Evolutionary conservation across 805 yeast genomes (phyloP).

Genomic region (Monosporozyma solicola): DNA sequence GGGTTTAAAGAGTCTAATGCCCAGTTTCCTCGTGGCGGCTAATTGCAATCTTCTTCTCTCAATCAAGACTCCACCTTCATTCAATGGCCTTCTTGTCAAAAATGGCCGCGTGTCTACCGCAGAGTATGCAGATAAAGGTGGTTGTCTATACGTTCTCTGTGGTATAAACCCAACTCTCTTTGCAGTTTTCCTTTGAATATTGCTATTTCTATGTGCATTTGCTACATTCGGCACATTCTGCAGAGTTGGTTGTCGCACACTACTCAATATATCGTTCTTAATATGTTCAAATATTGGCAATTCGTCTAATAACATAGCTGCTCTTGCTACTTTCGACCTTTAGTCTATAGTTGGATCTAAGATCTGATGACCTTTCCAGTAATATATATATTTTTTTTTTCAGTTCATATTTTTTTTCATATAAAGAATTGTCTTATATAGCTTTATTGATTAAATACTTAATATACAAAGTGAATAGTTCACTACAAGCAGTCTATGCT

Average conservation of each 20-base stretch:
- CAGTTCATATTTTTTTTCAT: neutral
- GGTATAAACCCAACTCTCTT: neutral
- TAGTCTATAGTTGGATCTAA: neutral
- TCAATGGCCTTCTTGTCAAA: neutral
- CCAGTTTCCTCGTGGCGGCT: constrained; percentile 29
- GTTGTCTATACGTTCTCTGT: neutral
- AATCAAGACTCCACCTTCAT: neutral
- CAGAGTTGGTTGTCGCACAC: constrained; percentile 2
- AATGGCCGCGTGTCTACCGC: constrained; percentile 17
- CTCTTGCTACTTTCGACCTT: neutral
- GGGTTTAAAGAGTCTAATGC: constrained; percentile 44
- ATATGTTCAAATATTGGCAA: constrained; percentile 2
- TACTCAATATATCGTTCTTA: constrained; percentile 1
- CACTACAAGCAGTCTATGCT: neutral
- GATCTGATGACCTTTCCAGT: neutral
- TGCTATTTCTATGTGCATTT: neutral
- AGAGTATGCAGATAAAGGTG: constrained; percentile 21
- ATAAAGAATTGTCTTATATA: neutral
- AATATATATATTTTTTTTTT: neutral
- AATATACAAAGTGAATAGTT: neutral
- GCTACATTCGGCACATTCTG: neutral
- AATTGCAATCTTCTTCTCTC: constrained; percentile 19
- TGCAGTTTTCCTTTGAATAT: neutral
- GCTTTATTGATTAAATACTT: neutral
- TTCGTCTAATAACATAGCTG: constrained; percentile 1